A percentile compares a stretch with the other conserved stretches of the same genome.
Evolutionary conservation across 805 yeast species (phyloP).

Genomic region (Wickerhamiella shivajii): DNA sequence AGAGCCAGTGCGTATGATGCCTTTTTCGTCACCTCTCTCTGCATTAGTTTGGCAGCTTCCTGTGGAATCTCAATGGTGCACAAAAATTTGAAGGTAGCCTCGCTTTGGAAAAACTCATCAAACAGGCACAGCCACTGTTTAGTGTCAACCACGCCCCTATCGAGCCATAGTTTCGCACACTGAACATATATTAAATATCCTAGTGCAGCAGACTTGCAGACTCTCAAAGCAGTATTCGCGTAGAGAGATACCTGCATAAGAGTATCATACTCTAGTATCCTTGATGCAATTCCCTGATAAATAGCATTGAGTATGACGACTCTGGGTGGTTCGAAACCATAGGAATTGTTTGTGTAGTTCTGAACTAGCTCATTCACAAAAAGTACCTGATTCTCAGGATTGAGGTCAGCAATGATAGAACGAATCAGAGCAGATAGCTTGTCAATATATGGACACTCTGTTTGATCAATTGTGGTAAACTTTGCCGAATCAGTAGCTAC

Average conservation of each 20-base stretch:
- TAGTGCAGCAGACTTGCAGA: constrained; percentile 5
- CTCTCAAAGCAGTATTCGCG: constrained; percentile 5
- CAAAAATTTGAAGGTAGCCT: too few species aligned
- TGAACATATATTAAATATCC: constrained; percentile 5
- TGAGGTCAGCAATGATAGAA: constrained; percentile 25
- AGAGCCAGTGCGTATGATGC: too few species aligned
- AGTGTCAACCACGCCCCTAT: too few species aligned
- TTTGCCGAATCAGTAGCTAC: constrained; percentile 48
- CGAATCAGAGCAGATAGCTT: constrained; percentile 33
- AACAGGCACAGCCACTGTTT: too few species aligned
- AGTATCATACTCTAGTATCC: constrained; percentile 1
- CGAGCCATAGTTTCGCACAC: too few species aligned
- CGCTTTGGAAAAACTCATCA: too few species aligned
- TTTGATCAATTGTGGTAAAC: constrained; percentile 30
- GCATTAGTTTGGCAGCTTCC: too few species aligned
- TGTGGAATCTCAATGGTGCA: too few species aligned
- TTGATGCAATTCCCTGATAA: constrained; percentile 10
- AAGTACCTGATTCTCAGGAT: constrained; percentile 14
- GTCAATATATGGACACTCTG: constrained; percentile 45
- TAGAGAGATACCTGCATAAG: constrained; percentile 8
- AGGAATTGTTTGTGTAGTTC: constrained; percentile 2
- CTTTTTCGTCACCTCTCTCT: too few species aligned
- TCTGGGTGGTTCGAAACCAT: constrained; percentile 4
- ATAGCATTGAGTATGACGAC: constrained; percentile 1
- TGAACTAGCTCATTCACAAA: constrained; percentile 10